phyloP scores from a whole-genome alignment of 305 asterid species.

The Vinca major region DNA sequence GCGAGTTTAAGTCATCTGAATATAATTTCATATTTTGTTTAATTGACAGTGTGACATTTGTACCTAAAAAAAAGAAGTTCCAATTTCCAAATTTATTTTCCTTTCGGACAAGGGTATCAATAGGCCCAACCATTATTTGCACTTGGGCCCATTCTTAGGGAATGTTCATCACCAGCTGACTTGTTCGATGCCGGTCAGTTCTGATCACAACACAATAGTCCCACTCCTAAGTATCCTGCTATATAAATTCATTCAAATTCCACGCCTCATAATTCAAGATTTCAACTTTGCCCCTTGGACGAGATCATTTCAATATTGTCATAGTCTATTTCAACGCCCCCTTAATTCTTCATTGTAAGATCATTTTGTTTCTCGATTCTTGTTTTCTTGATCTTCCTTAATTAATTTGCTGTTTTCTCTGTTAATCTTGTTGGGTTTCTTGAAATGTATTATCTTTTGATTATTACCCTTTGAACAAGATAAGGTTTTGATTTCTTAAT shows the following conservation, averaged over 20 bases:
- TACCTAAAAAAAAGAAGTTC: not conserved
- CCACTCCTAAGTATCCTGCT: not conserved
- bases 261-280: not conserved
- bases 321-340: not conserved
- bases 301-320: not conserved
- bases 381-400: not conserved
- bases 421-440: not conserved
- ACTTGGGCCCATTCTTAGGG: not conserved
- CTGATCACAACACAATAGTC: not conserved
- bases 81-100: not conserved
- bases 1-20: no score
- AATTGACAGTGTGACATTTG: no score
- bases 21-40: no score
- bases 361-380: not conserved
- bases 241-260: not conserved
- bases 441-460: not conserved
- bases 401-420: not conserved
- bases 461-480: not conserved
- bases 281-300: not conserved
- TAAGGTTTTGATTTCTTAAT: not conserved
- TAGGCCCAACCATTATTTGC: not conserved
- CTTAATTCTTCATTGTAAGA: not conserved
- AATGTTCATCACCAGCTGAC: constrained; percentile 5
- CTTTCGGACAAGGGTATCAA: not conserved
- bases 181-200: not conserved